phyloP scores from a whole-genome alignment of 345 rosid species.

The Eucalyptus regnans region DNA sequence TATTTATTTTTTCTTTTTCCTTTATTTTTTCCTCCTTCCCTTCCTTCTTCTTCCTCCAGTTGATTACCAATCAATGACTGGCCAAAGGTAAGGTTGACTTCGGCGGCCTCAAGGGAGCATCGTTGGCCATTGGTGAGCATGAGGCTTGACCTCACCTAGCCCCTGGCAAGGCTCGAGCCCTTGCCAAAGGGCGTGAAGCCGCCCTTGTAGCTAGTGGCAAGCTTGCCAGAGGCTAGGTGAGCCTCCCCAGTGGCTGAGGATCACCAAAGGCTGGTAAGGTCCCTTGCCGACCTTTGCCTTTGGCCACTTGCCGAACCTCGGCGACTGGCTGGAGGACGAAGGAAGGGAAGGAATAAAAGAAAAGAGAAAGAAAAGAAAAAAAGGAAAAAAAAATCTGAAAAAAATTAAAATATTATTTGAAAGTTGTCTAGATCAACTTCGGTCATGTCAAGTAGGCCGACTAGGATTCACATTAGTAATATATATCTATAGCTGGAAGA shows the following conservation, averaged over 20 bases:
- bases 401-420: too few relatives aligned
- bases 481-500: rapidly evolving
- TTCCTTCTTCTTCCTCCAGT: too few relatives aligned
- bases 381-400: rapidly evolving
- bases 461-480: rapidly evolving
- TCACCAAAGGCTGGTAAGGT: rapidly evolving
- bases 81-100: too few relatives aligned
- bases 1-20: rapidly evolving
- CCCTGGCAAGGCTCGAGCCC: too few relatives aligned
- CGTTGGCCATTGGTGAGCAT: rapidly evolving
- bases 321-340: rapidly evolving
- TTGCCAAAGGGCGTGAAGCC: too few relatives aligned
- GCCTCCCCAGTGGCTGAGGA: too few relatives aligned
- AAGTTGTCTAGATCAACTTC: rapidly evolving
- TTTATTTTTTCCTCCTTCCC: too few relatives aligned
- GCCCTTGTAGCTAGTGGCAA: too few relatives aligned
- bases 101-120: rapidly evolving
- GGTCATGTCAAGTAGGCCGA: rapidly evolving
- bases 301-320: rapidly evolving
- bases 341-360: too few relatives aligned
- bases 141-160: too few relatives aligned
- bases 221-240: rapidly evolving
- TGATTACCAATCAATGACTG: rapidly evolving
- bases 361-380: too few relatives aligned
- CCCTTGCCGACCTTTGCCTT: rapidly evolving